These are phyloP conservation scores for Sophora flavescens DNA, from an alignment of 306 rosid genomes.

Conservation along the genomic window DNA sequence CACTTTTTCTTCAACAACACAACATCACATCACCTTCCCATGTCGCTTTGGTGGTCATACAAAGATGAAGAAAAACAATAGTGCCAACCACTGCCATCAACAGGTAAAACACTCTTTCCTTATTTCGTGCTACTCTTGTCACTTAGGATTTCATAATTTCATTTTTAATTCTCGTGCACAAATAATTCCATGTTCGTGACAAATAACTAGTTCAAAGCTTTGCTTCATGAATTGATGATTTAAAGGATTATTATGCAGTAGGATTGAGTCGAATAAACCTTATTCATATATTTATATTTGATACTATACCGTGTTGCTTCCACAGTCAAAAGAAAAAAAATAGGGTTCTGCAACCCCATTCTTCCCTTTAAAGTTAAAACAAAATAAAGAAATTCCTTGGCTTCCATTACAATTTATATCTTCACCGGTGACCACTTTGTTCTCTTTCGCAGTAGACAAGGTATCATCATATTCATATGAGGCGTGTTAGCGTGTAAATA, in stretches of 20 bases:
- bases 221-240: slow-evolving; percentile 12
- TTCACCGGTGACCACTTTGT: neutral
- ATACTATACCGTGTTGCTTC: slow-evolving; percentile 7
- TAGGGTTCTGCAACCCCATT: neutral
- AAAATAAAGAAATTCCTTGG: neutral
- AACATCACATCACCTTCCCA: neutral
- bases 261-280: neutral
- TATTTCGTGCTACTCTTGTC: neutral
- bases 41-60: neutral
- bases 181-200: neutral
- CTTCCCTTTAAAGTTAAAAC: neutral
- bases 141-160: slow-evolving; percentile 11
- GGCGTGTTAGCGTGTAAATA: neutral
- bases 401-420: neutral
- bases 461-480: neutral
- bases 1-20: slow-evolving; percentile 29
- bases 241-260: neutral
- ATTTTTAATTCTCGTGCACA: neutral
- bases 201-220: neutral
- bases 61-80: neutral
- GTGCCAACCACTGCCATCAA: neutral
- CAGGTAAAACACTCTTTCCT: slow-evolving; percentile 34
- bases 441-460: neutral
- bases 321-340: neutral
- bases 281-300: neutral